Evolutionary conservation across 2,329 filamentous ascomycete genomes (phyloP).

Genomic region (Cryphonectria naterciae): DNA sequence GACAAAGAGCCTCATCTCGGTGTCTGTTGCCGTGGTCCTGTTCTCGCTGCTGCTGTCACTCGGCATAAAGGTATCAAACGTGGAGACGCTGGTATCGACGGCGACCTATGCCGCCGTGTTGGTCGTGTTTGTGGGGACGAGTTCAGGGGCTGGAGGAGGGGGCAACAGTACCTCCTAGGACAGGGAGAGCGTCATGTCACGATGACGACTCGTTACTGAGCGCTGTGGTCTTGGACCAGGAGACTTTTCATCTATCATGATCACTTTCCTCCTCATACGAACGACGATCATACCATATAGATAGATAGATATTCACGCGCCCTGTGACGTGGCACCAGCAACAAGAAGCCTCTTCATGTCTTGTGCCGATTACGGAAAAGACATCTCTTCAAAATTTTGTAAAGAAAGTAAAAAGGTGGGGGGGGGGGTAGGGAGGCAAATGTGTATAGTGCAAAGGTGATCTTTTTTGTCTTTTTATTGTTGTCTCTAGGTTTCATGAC

Average conservation of each 20-base stretch:
- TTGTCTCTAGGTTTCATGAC: background rate
- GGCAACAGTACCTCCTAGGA: background rate
- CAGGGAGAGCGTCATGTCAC: background rate
- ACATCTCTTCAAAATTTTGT: background rate
- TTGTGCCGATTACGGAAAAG: background rate
- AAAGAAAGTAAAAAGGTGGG: background rate
- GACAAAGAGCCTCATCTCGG: slow-evolving; percentile 28
- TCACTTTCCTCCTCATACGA: slow-evolving; percentile 5
- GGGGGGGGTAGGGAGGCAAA: too few relatives aligned
- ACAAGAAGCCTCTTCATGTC: background rate
- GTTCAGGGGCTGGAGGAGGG: background rate
- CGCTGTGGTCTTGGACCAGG: background rate
- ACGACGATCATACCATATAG: background rate
- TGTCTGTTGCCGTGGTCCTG: slow-evolving; percentile 27
- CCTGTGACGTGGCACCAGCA: background rate
- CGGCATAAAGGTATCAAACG: slow-evolving; percentile 18
- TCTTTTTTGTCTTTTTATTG: background rate
- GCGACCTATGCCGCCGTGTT: slow-evolving; percentile 31
- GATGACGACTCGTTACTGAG: background rate
- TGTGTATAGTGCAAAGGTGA: background rate
- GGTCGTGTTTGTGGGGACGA: slow-evolving; percentile 33
- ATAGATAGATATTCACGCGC: background rate
- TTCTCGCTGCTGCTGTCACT: slow-evolving; percentile 26
- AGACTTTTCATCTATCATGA: slow-evolving; percentile 15
- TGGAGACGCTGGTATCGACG: slow-evolving; percentile 28